Percentiles rank a stretch among this genome's conserved stretches.
These are phyloP conservation scores for Thamnidium elegans DNA, from an alignment of 192 early-diverging fungal genomes.

Conservation along the genomic window DNA sequence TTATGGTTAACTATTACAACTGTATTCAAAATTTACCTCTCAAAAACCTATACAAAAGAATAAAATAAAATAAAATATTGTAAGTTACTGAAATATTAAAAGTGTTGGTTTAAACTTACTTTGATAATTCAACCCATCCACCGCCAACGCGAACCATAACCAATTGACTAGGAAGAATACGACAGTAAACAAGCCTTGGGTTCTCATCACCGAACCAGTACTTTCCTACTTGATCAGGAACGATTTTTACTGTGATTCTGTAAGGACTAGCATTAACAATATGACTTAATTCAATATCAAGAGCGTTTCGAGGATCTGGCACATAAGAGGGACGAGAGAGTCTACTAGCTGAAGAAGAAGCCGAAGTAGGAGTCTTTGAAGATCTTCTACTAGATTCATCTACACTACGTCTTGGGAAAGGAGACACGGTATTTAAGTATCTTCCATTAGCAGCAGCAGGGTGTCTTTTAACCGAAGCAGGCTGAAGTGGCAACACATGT, in stretches of 20 bases:
- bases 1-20: background rate
- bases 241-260: conserved; percentile 40
- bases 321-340: conserved; percentile 32
- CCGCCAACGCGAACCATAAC: conserved; percentile 71
- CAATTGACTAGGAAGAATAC: conserved; percentile 54
- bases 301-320: conserved; percentile 51
- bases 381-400: background rate
- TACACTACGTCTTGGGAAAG: background rate
- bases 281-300: conserved; percentile 57
- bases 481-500: background rate
- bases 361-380: conserved; percentile 6
- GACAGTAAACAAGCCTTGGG: conserved; percentile 61
- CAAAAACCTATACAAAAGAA: conserved; percentile 11
- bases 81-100: background rate
- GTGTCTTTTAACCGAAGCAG: background rate
- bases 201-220: conserved; percentile 66
- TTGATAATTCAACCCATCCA: conserved; percentile 61
- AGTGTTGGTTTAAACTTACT: conserved; percentile 25
- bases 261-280: conserved; percentile 59
- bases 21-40: background rate
- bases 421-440: background rate
- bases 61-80: background rate
- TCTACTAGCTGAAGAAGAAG: background rate
- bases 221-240: conserved; percentile 55
- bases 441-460: background rate